Evolutionary conservation across 2,329 filamentous ascomycete genomes (phyloP).

Genomic region (Aspergillus cejpii): DNA sequence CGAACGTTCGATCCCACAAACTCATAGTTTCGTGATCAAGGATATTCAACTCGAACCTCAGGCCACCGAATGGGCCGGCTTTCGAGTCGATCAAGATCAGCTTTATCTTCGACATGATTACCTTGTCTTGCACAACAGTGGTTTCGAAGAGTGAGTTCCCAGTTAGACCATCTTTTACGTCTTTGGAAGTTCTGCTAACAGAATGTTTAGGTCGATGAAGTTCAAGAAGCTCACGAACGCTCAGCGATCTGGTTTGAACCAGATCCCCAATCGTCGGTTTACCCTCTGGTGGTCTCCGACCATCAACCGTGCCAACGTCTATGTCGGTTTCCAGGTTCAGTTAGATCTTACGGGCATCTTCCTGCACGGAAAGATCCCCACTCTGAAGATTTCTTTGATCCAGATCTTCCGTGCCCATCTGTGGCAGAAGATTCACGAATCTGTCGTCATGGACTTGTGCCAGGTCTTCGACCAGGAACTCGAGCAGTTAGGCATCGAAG

Average conservation of each 20-base stretch:
- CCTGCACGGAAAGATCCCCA: constrained; percentile 97
- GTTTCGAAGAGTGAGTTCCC: constrained; percentile 45
- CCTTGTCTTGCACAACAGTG: constrained; percentile 45
- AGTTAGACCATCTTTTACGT: neutral
- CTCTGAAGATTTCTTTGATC: constrained; percentile 93
- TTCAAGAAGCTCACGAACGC: constrained; percentile 99
- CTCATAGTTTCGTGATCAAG: constrained; percentile 36
- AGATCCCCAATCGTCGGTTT: constrained; percentile 97
- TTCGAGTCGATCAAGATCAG: constrained; percentile 48
- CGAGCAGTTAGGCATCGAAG: constrained; percentile 91
- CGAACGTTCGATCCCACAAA: no score
- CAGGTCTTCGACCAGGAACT: constrained; percentile 98
- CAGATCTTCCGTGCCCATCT: constrained; percentile 99
- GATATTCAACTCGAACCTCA: constrained; percentile 42
- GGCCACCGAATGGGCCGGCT: constrained; percentile 46
- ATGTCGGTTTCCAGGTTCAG: constrained; percentile 98
- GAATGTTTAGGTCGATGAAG: constrained; percentile 59
- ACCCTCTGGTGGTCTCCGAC: constrained; percentile 96
- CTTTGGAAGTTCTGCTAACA: neutral
- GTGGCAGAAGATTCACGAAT: constrained; percentile 99
- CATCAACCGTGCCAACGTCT: constrained; percentile 93
- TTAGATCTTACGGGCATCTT: constrained; percentile 97
- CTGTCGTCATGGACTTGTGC: constrained; percentile 96
- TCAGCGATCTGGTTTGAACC: constrained; percentile 91
- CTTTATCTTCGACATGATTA: constrained; percentile 48